Base-by-base conservation (phyloP, 768 basidiomycete genomes). In the Tylopilus sp. region DNA sequence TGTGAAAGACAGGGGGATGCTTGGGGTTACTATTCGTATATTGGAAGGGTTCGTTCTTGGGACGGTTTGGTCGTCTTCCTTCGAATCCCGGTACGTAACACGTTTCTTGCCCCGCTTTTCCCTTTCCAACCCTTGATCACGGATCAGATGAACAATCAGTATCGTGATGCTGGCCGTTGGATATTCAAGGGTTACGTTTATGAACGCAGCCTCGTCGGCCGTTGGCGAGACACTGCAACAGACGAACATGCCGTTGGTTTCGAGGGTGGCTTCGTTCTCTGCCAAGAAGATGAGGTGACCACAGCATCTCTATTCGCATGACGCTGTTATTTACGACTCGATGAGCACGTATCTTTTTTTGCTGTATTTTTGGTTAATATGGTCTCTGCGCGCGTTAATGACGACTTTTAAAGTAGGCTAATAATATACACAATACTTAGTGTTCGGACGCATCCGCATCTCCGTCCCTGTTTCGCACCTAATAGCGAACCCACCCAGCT, bases 181-280 rank as follows among this genome's bases (percentile, higher is more conserved):
- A 61, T 82, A 47, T 81, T 81, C 48, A 78, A 72, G 54, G 80
- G 81, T 45, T 82, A 82, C 59, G 52, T 82, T 41, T 73, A 82
- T 47, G 73, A 72, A 56, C 64, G 68, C 26, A 81, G 76, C 62
- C 67, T 82, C 34, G 78, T 79, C 33, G 81, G 81, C 31, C 71
- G 78, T 21, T 81, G 81, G 81, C 75, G 81, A 48, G 79, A 79
- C 53, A 80, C 76, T 21, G 65, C 67, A 36, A 81, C 76, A 1
- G 63, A 65, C 24, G 60, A 65, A 17, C 63, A 72, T 47, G 60
- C 62, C 22, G 60, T 73, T n/a, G 80, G 81, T n/a, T 74, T 71
- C 47, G 78, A 78, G 64, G 78, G 81, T 38, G 71, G 73, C 26
- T 82, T 81, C 59, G 72, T 75, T 33, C 71, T 78, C 33, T 70